Base-by-base conservation (phyloP, 305 asterid genomes). In the Fraxinus latifolia region DNA sequence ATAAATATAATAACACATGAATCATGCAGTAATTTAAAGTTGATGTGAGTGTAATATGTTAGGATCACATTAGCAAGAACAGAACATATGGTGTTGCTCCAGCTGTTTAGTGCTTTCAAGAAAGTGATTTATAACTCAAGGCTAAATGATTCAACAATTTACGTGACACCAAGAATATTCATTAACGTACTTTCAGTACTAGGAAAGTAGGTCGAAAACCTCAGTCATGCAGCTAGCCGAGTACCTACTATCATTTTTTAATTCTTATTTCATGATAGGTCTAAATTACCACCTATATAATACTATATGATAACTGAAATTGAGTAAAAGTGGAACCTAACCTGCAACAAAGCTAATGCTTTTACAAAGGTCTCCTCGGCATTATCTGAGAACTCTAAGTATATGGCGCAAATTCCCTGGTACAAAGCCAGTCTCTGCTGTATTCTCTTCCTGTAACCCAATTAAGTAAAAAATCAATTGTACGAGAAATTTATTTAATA, bases 381-480 rank as follows among this genome's bases (percentile, higher is more conserved):
- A 87, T 94, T 97, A 83, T 86, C 90, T 77, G 91, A 85, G 89
- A 95, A 95, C 83, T 92, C 96, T 93, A 95, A 87, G 91, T 92
- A 88, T 79, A 94, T 87, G 84, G 98, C 97, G 89, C 97, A 93
- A 77, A 95, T 86, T 19, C 99, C 99, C 87, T 95, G 97, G 88
- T 95, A 95, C 79, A 93, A 82, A 83, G 98, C 97, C 89, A 95
- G 83, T 83, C 98, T 89, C 85, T 94, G 97, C 81, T 95, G 99
- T 85, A 95, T 86, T 86, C 96, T 91, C 89, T 95, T 93, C 86
- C 99, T 95, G 97, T 89, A 80, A 55, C 78, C 84, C 77, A 84
- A 73, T 78, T 7, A 79, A 73, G 75, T 37, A 68, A 21, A 58
- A 11, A 23, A 53, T 47, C 44, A 37, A 82, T 58, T n/a, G 19